phyloP scores from a whole-genome alignment of 352 stramenopile genomes.

The Globisporangium acanthophoron region DNA sequence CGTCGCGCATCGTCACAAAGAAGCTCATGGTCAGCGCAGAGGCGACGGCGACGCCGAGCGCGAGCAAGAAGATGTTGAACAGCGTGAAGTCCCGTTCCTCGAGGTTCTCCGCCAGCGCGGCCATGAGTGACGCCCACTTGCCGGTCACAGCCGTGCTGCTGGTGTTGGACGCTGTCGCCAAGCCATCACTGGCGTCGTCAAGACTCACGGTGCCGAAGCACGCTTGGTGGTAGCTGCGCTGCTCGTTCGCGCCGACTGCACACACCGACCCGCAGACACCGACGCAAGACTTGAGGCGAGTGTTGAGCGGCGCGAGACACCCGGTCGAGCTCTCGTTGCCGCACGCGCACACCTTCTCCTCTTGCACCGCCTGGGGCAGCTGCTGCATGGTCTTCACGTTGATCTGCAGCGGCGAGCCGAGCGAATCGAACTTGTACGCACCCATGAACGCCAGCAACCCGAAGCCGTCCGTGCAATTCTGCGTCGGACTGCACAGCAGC shows the following conservation, averaged over 20 bases:
- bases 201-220: constrained; percentile 29
- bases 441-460: constrained; percentile 55
- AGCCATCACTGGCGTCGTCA: constrained; percentile 6
- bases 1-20: constrained; percentile 29
- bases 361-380: constrained; percentile 24
- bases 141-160: not conserved
- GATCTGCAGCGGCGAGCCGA: constrained; percentile 62
- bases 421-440: constrained; percentile 54
- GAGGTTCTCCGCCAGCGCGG: constrained; percentile 36
- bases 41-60: constrained; percentile 37
- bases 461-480: constrained; percentile 57
- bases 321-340: constrained; percentile 19
- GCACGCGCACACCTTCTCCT: constrained; percentile 49
- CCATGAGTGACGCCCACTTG: constrained; percentile 36
- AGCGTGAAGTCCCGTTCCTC: constrained; percentile 28
- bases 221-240: constrained; percentile 26
- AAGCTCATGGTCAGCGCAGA: constrained; percentile 38
- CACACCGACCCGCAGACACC: constrained; percentile 60
- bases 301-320: constrained; percentile 51
- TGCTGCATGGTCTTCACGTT: constrained; percentile 68
- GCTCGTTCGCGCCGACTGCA: constrained; percentile 27
- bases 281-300: constrained; percentile 41
- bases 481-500: constrained; percentile 32
- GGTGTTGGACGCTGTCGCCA: not conserved
- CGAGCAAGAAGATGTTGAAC: constrained; percentile 52